Evolutionary conservation across 768 basidiomycete species (phyloP).

Genomic region (Lactarius quietus): DNA sequence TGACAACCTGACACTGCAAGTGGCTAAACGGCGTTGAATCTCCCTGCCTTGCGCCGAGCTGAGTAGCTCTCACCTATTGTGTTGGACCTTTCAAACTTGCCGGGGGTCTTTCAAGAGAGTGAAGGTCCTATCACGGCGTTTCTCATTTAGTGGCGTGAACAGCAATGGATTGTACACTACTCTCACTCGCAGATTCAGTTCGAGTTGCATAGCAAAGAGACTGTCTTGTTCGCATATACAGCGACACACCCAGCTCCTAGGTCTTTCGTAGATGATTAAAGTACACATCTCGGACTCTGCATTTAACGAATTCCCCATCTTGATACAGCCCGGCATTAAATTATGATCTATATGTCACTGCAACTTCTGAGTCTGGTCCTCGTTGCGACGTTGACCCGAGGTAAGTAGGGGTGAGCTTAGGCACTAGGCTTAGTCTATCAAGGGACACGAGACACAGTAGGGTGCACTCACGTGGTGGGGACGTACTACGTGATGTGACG

Average conservation of each 20-base stretch:
- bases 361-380: neutral
- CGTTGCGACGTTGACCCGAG: neutral
- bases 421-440: neutral
- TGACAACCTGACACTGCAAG: conserved; percentile 83
- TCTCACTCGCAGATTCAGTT: no score
- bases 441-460: no score
- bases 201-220: neutral
- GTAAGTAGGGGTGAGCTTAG: neutral
- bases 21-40: conserved; percentile 68
- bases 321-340: neutral
- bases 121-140: no score
- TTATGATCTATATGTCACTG: neutral
- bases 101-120: no score
- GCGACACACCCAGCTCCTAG: neutral
- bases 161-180: no score
- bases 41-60: neutral
- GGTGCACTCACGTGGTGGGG: conserved; percentile 5
- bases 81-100: neutral
- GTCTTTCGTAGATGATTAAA: neutral
- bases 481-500: conserved; percentile 12
- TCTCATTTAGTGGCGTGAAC: no score
- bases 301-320: neutral
- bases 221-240: neutral
- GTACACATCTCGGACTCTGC: neutral
- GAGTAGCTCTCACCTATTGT: neutral